phyloP scores from a whole-genome alignment of 768 basidiomycete species.

The Termitomyces sp. region DNA sequence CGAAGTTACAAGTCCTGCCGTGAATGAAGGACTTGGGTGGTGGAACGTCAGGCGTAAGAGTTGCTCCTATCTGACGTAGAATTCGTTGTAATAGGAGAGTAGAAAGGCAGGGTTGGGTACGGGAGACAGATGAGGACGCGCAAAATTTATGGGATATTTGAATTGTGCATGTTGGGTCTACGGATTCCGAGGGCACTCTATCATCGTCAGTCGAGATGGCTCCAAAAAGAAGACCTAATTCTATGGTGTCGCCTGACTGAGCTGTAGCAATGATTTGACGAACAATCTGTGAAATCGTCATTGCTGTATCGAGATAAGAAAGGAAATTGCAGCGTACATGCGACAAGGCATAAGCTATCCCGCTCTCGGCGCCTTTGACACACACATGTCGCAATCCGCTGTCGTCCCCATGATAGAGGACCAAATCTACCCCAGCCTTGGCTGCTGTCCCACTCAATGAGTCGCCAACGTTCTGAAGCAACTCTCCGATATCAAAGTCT shows the following conservation, averaged over 20 bases:
- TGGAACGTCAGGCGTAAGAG: constrained; percentile 36
- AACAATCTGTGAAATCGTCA: constrained; percentile 48
- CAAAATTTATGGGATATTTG: constrained; percentile 45
- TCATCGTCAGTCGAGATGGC: constrained; percentile 17
- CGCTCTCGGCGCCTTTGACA: constrained; percentile 82
- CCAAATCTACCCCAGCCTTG: constrained; percentile 81
- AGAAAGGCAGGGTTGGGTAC: constrained; percentile 35
- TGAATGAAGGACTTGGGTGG: constrained; percentile 32
- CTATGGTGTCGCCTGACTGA: constrained; percentile 74
- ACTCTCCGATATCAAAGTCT: constrained; percentile 90
- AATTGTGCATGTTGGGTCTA: constrained; percentile 35
- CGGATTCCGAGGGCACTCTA: constrained; percentile 17
- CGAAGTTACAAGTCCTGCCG: constrained; percentile 62
- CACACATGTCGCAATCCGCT: constrained; percentile 79
- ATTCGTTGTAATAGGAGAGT: constrained; percentile 56
- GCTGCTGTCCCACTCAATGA: constrained; percentile 80
- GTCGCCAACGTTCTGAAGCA: constrained; percentile 87
- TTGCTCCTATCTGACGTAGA: constrained; percentile 53
- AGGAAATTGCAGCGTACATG: constrained; percentile 56
- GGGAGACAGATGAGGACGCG: constrained; percentile 21
- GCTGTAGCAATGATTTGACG: constrained; percentile 76
- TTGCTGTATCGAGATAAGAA: constrained; percentile 13
- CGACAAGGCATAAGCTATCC: constrained; percentile 71
- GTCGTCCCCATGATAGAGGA: constrained; percentile 83
- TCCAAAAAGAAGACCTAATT: constrained; percentile 68